A percentile compares a stretch with the other conserved stretches of the same genome.
phyloP scores from a whole-genome alignment of 2,329 filamentous ascomycete genomes.

The Venturia pyrina region DNA sequence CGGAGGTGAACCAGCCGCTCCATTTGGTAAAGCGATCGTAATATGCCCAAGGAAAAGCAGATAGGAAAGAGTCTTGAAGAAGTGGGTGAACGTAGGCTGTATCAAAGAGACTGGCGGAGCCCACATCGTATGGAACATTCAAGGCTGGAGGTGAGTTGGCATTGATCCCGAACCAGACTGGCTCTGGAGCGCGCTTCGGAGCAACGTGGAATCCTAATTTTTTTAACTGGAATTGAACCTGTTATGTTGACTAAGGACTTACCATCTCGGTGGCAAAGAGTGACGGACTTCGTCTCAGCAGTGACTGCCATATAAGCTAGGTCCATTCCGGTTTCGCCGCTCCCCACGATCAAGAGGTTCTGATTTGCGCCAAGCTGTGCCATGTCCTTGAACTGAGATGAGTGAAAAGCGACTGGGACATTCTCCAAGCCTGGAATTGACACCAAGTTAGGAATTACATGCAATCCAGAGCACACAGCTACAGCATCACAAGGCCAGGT shows the following conservation, averaged over 20 bases:
- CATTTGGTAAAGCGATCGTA: constrained; percentile 38
- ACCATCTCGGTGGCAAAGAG: constrained; percentile 36
- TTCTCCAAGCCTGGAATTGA: constrained; percentile 29
- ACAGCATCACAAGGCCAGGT: constrained; percentile 33
- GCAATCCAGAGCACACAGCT: constrained; percentile 37
- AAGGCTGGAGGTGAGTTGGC: background rate
- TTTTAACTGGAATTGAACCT: background rate
- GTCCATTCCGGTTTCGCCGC: constrained; percentile 39
- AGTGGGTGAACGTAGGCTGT: constrained; percentile 41
- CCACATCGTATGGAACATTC: constrained; percentile 33
- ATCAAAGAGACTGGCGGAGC: constrained; percentile 40
- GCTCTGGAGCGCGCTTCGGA: constrained; percentile 33
- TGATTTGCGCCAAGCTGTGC: constrained; percentile 31
- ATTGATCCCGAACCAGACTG: constrained; percentile 15
- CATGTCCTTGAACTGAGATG: constrained; percentile 34
- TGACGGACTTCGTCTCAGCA: constrained; percentile 31
- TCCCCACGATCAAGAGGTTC: constrained; percentile 35
- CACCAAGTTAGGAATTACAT: constrained; percentile 33
- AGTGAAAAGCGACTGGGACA: constrained; percentile 32
- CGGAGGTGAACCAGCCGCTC: constrained; percentile 35
- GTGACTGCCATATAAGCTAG: constrained; percentile 37
- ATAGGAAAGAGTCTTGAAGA: constrained; percentile 28
- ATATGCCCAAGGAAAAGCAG: constrained; percentile 32
- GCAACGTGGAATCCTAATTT: constrained; percentile 8
- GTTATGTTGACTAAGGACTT: background rate